These are phyloP conservation scores for Cercospora sp. DNA, from an alignment of 2,329 filamentous ascomycete species.

Conservation along the genomic window DNA sequence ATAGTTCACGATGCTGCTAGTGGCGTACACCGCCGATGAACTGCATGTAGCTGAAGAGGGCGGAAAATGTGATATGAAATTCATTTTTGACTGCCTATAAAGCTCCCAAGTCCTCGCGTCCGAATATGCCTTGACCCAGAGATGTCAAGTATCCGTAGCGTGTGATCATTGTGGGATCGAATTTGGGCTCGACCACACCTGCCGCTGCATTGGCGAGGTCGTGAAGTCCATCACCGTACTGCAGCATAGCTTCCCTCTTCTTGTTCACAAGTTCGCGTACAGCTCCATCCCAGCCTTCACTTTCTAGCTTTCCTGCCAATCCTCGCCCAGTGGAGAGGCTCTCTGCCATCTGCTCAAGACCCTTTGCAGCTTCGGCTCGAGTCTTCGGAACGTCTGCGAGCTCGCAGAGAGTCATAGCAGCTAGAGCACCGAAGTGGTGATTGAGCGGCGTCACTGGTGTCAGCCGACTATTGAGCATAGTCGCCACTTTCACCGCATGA, in stretches of 20 bases:
- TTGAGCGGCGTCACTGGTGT: slow-evolving; percentile 63
- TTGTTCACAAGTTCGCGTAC: slow-evolving; percentile 54
- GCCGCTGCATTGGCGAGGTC: slow-evolving; percentile 57
- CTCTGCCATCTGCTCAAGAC: slow-evolving; percentile 59
- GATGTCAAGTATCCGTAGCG: slow-evolving; percentile 43
- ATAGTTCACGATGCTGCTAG: slow-evolving; percentile 67
- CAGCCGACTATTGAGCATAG: slow-evolving; percentile 57
- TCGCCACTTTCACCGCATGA: slow-evolving; percentile 59
- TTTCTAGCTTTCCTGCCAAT: slow-evolving; percentile 44
- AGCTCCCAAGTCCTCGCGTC: slow-evolving; percentile 22
- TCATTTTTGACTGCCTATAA: background rate
- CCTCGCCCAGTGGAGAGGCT: slow-evolving; percentile 48
- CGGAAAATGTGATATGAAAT: background rate
- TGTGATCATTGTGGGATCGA: slow-evolving; percentile 43
- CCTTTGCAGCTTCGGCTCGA: slow-evolving; percentile 57
- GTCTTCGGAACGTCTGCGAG: slow-evolving; percentile 58
- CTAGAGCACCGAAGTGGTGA: slow-evolving; percentile 65
- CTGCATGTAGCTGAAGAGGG: background rate
- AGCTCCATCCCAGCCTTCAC: slow-evolving; percentile 59
- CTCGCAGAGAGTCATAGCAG: slow-evolving; percentile 61
- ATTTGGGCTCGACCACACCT: slow-evolving; percentile 29
- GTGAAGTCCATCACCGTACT: slow-evolving; percentile 50
- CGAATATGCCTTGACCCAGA: slow-evolving; percentile 41
- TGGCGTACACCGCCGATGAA: slow-evolving; percentile 6
- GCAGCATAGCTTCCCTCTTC: slow-evolving; percentile 43